phyloP scores from a whole-genome alignment of 768 basidiomycete species.

The Pholiota conissans region DNA sequence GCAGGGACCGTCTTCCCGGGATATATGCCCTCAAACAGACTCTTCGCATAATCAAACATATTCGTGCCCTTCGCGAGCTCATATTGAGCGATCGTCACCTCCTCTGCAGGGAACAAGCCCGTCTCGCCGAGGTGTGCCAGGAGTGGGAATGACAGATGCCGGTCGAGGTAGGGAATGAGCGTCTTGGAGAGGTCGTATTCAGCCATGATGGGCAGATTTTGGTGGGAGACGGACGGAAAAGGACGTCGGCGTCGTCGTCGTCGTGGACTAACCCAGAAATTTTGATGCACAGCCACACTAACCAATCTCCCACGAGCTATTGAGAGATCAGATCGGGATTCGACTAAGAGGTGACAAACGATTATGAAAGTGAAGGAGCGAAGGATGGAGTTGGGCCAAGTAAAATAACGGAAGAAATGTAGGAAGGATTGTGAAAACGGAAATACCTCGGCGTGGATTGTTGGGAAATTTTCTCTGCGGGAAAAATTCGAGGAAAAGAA shows the following conservation, averaged over 20 bases:
- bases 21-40: slow-evolving; percentile 76
- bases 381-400: no score
- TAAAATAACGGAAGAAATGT: no score
- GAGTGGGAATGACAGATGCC: slow-evolving; percentile 92
- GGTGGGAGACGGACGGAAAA: neutral
- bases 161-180: slow-evolving; percentile 89
- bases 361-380: no score
- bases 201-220: slow-evolving; percentile 55
- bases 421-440: no score
- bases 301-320: neutral
- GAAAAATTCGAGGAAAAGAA: no score
- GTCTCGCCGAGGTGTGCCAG: slow-evolving; percentile 84
- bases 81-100: slow-evolving; percentile 91
- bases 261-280: slow-evolving; percentile 10
- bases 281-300: slow-evolving; percentile 19
- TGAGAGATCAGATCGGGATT: no score
- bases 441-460: no score
- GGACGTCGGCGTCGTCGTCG: neutral
- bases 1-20: slow-evolving; percentile 68
- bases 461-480: no score
- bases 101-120: slow-evolving; percentile 71
- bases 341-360: no score
- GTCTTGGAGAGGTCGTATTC: slow-evolving; percentile 91
- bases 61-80: slow-evolving; percentile 97
- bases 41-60: slow-evolving; percentile 93